phyloP scores from a whole-genome alignment of 768 basidiomycete genomes.

The Suillus occidentalis region DNA sequence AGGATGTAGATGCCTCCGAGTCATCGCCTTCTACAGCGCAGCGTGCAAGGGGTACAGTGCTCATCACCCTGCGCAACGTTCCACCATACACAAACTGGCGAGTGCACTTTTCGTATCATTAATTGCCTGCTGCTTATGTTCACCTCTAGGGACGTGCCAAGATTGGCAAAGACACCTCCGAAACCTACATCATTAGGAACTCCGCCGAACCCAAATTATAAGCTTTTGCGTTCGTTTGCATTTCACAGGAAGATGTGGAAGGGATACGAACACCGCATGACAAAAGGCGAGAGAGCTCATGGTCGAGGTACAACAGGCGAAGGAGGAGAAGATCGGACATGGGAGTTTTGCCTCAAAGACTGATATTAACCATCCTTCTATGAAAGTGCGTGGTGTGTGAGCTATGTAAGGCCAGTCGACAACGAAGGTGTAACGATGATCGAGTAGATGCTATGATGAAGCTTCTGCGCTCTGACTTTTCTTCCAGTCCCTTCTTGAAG shows the following conservation, averaged over 20 bases:
- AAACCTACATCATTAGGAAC: slow-evolving; percentile 44
- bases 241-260: slow-evolving; percentile 73
- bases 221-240: slow-evolving; percentile 72
- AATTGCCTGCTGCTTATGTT: slow-evolving; percentile 13
- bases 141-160: slow-evolving; percentile 65
- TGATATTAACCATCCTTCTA: slow-evolving; percentile 10
- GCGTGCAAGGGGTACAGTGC: slow-evolving; percentile 62
- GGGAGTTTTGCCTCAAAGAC: slow-evolving; percentile 72
- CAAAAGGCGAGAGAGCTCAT: slow-evolving; percentile 77
- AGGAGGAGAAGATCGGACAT: slow-evolving; percentile 80
- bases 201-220: slow-evolving; percentile 65
- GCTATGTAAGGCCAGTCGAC: slow-evolving; percentile 10
- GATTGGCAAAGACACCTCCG: slow-evolving; percentile 74
- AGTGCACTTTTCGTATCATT: slow-evolving; percentile 18
- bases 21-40: slow-evolving; percentile 2
- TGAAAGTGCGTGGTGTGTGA: slow-evolving; percentile 2
- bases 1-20: slow-evolving; percentile 11
- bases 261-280: slow-evolving; percentile 94
- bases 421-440: background rate
- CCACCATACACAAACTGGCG: slow-evolving; percentile 88
- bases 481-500: slow-evolving; percentile 66
- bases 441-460: slow-evolving; percentile 20
- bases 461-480: slow-evolving; percentile 31
- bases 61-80: slow-evolving; percentile 86
- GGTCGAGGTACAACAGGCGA: slow-evolving; percentile 67